Conservation (phyloP, 2,329 filamentous ascomycete species). For the Fusarium musae region DNA sequence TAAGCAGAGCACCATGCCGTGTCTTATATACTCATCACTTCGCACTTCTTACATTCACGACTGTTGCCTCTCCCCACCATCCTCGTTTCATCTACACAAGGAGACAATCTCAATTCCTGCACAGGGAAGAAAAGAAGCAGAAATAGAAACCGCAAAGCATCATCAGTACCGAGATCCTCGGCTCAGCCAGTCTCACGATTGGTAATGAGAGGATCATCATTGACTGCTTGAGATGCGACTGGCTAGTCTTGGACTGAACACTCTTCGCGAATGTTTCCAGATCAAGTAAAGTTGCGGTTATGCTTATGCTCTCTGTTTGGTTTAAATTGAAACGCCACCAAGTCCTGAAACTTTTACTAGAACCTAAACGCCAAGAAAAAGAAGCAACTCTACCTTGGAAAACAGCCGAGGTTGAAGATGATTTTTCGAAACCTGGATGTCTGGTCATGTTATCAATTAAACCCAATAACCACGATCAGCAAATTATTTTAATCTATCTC, state of each 20-base stretch:
- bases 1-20: accelerated
- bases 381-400: background rate
- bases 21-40: background rate
- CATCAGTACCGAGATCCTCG: background rate
- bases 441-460: accelerated
- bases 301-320: background rate
- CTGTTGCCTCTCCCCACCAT: background rate
- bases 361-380: background rate
- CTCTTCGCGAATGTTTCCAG: background rate
- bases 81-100: background rate
- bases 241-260: background rate
- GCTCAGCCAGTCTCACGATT: background rate
- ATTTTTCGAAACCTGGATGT: too few species aligned
- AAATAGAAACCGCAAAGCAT: background rate
- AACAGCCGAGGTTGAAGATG: background rate
- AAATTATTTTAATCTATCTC: too few species aligned
- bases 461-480: accelerated
- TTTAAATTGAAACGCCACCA: background rate
- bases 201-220: background rate
- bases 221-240: background rate
- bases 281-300: background rate
- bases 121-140: background rate
- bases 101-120: background rate
- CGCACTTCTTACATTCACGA: too few species aligned
- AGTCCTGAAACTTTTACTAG: background rate